phyloP scores from a whole-genome alignment of 2,329 filamentous ascomycete species.

The Pyricularia grisea region DNA sequence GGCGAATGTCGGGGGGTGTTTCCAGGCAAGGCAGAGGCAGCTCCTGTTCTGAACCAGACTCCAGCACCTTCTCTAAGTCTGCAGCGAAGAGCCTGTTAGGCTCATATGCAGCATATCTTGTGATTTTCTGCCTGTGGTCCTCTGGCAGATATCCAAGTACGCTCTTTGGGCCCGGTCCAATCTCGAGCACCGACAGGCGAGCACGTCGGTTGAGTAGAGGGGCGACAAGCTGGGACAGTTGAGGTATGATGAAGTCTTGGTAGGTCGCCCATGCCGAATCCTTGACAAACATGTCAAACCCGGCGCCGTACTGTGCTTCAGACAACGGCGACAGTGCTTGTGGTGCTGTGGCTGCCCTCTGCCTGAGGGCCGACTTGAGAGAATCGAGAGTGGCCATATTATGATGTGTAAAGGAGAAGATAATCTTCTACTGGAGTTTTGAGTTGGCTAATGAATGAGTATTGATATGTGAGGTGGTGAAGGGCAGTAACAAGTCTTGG shows the following conservation, averaged over 20 bases:
- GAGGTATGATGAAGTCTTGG: slow-evolving; percentile 40
- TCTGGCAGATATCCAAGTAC: slow-evolving; percentile 39
- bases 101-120: slow-evolving; percentile 44
- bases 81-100: slow-evolving; percentile 36
- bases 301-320: slow-evolving; percentile 36
- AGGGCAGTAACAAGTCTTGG: background rate
- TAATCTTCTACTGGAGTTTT: background rate
- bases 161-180: slow-evolving; percentile 48
- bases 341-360: slow-evolving; percentile 16
- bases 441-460: background rate
- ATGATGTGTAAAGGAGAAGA: background rate
- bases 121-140: slow-evolving; percentile 30
- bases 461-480: background rate
- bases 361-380: slow-evolving; percentile 29
- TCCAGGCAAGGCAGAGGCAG: slow-evolving; percentile 25
- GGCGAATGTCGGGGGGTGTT: slow-evolving; percentile 26
- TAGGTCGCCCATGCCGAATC: slow-evolving; percentile 26
- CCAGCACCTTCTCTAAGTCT: slow-evolving; percentile 32
- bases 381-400: slow-evolving; percentile 32
- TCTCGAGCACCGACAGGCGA: slow-evolving; percentile 44
- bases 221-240: slow-evolving; percentile 30
- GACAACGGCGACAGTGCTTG: slow-evolving; percentile 23
- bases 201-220: slow-evolving; percentile 29
- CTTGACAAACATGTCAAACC: slow-evolving; percentile 32
- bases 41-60: slow-evolving; percentile 11